Evolutionary conservation across 352 stramenopile species (phyloP).

Genomic region (Globisporangium alternatum): DNA sequence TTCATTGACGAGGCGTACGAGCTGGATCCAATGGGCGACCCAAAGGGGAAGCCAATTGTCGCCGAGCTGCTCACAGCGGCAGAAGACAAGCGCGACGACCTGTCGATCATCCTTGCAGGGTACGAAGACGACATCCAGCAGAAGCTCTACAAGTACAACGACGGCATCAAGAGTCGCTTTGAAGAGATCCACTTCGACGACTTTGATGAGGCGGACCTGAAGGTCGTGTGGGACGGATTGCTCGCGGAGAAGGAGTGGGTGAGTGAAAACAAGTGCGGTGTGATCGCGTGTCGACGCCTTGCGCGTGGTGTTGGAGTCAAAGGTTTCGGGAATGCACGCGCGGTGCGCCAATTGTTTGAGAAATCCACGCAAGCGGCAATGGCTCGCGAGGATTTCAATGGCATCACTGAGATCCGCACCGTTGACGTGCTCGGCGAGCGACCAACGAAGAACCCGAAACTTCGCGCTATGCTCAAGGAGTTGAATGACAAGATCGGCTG

Average conservation of each 20-base stretch:
- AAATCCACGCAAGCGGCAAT: constrained; percentile 57
- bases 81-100: constrained; percentile 79
- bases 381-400: constrained; percentile 64
- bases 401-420: constrained; percentile 44
- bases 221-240: constrained; percentile 64
- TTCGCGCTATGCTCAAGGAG: constrained; percentile 46
- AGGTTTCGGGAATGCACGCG: constrained; percentile 87
- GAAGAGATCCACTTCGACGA: constrained; percentile 87
- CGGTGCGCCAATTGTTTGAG: constrained; percentile 76
- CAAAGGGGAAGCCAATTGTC: constrained; percentile 83
- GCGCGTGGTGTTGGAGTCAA: constrained; percentile 59
- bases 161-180: constrained; percentile 86
- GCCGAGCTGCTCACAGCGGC: constrained; percentile 85
- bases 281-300: constrained; percentile 67
- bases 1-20: constrained; percentile 95
- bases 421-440: constrained; percentile 79
- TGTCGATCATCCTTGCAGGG: constrained; percentile 90
- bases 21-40: constrained; percentile 75
- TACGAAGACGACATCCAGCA: constrained; percentile 93
- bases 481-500: constrained; percentile 79
- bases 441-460: constrained; percentile 72
- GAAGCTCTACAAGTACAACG: constrained; percentile 91
- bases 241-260: constrained; percentile 43
- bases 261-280: constrained; percentile 41
- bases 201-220: constrained; percentile 87